A percentile compares a stretch with the other conserved stretches of the same genome.
phyloP scores from a whole-genome alignment of 1,284 basidiomycete genomes.

The Thecaphora frezii region DNA sequence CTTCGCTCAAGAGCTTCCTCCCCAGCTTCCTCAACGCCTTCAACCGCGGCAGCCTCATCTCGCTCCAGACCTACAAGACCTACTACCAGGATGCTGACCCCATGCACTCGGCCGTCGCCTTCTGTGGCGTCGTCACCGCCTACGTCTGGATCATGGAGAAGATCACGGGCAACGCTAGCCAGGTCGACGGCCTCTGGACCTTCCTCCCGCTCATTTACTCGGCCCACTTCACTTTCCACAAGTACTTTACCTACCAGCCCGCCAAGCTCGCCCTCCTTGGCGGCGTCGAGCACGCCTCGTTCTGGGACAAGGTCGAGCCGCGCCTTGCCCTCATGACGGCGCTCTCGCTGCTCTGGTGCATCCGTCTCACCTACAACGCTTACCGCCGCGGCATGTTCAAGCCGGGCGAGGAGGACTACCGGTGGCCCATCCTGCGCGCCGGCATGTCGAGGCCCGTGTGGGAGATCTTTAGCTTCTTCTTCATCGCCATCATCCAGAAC shows the following conservation, averaged over 20 bases:
- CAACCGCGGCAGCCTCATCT: slow-evolving; percentile 18
- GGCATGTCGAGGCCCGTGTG: slow-evolving; percentile 72
- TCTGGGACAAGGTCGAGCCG: slow-evolving; percentile 49
- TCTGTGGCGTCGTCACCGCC: slow-evolving; percentile 38
- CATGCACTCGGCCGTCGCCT: slow-evolving; percentile 42
- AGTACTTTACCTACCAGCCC: slow-evolving; percentile 36
- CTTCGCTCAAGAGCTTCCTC: slow-evolving; percentile 28
- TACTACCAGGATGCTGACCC: slow-evolving; percentile 47
- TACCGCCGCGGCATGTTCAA: slow-evolving; percentile 80
- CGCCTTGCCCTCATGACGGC: slow-evolving; percentile 59
- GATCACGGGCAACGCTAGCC: slow-evolving; percentile 51
- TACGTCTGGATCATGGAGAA: slow-evolving; percentile 47
- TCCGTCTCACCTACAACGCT: slow-evolving; percentile 78
- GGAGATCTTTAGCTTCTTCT: slow-evolving; percentile 76
- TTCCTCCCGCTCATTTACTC: slow-evolving; percentile 51
- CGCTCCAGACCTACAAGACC: slow-evolving; percentile 22
- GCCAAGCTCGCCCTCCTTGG: slow-evolving; percentile 25
- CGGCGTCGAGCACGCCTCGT: slow-evolving; percentile 18
- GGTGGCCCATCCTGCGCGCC: slow-evolving; percentile 77
- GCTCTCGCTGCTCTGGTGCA: slow-evolving; percentile 56
- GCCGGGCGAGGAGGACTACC: slow-evolving; percentile 79
- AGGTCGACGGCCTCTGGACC: slow-evolving; percentile 55
- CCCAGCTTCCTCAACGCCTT: slow-evolving; percentile 24
- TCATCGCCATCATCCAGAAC: slow-evolving; percentile 79
- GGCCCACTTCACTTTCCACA: slow-evolving; percentile 49